Evolutionary conservation across 1,139 yeast species (phyloP).

Genomic region (Pichia sp.): DNA sequence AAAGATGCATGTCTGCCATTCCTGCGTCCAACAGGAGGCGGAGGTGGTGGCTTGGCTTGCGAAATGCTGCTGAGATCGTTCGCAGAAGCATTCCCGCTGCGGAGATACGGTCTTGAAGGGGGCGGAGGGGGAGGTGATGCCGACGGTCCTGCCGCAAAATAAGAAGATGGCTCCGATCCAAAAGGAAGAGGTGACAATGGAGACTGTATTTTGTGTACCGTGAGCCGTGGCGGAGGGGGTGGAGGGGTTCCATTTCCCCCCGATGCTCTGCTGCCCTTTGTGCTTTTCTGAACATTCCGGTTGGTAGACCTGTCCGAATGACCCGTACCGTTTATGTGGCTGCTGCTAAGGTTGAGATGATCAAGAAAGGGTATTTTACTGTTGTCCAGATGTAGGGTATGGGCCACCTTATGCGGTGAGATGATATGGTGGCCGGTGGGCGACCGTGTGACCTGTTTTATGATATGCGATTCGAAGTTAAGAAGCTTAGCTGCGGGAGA

Average conservation of each 20-base stretch:
- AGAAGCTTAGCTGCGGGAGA: slow-evolving; percentile 1
- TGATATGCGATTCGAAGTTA: neutral
- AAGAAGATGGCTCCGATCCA: neutral
- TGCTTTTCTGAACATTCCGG: too few relatives aligned
- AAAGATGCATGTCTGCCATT: neutral
- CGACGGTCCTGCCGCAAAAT: too few relatives aligned
- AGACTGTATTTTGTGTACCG: neutral
- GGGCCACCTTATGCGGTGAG: neutral
- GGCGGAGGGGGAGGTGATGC: slow-evolving; percentile 14
- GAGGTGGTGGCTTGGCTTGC: neutral
- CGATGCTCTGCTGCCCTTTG: neutral
- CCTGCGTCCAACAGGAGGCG: neutral
- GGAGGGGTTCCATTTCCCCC: slow-evolving; percentile 1
- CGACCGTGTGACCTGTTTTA: neutral
- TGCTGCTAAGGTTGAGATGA: neutral
- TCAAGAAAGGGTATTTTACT: neutral
- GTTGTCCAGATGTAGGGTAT: neutral
- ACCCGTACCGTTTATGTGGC: neutral
- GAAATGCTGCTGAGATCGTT: neutral
- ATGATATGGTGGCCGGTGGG: slow-evolving; percentile 2
- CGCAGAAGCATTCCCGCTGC: neutral
- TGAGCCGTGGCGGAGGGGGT: slow-evolving; percentile 9
- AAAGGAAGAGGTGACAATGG: neutral
- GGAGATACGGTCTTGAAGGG: slow-evolving; percentile 1
- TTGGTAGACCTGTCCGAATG: neutral